Conservation (phyloP, 805 yeast species). For the Lipomyces lipofer region DNA sequence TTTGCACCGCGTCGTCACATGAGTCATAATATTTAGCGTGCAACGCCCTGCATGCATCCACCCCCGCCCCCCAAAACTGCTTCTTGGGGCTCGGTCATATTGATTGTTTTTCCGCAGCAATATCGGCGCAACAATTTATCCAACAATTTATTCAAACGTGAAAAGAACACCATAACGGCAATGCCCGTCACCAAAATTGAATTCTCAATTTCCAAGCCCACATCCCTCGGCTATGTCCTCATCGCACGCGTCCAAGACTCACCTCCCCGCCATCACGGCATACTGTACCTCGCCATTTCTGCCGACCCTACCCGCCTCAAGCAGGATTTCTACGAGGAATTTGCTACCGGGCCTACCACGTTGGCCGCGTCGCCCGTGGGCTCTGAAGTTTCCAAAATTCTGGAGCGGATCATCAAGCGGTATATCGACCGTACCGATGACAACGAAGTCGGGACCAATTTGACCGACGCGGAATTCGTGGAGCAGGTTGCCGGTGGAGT, state of each 20-base stretch:
- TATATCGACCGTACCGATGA: background rate
- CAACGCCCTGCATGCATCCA: too few relatives aligned
- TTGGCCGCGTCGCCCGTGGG: background rate
- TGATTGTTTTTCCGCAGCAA: too few relatives aligned
- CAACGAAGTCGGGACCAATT: background rate
- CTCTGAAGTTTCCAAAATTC: background rate
- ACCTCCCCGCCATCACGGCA: background rate
- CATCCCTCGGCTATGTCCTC: constrained; percentile 2
- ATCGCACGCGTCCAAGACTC: background rate
- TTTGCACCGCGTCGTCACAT: too few relatives aligned
- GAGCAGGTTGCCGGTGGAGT: background rate
- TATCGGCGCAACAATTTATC: too few relatives aligned
- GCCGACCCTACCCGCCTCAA: background rate
- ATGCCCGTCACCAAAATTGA: background rate
- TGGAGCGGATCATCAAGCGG: background rate
- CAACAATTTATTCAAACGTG: too few relatives aligned
- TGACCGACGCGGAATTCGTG: constrained; percentile 1
- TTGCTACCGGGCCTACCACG: background rate
- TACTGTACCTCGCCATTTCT: constrained; percentile 1
- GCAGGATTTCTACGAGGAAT: background rate
- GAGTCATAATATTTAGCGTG: too few relatives aligned
- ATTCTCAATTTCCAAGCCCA: background rate
- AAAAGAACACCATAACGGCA: background rate
- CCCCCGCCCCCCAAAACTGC: too few relatives aligned
- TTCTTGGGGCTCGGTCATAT: too few relatives aligned